Conservation (phyloP, 192 early-diverging fungal genomes). For the Dimargaris verticillata region DNA sequence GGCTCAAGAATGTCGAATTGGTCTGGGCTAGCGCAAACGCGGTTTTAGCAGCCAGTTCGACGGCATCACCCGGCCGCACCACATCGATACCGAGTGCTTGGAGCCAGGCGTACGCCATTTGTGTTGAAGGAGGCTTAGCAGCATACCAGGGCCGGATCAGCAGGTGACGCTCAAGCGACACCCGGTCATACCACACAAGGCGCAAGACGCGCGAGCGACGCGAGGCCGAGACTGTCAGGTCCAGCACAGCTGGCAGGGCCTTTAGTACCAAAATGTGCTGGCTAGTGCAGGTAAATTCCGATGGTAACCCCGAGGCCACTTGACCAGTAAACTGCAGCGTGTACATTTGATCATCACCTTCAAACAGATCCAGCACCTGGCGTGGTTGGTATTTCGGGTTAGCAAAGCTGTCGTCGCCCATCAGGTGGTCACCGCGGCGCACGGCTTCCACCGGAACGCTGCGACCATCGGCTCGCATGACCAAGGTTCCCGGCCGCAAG, state of each 20-base stretch:
- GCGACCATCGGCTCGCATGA: constrained; percentile 15
- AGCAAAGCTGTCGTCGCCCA: constrained; percentile 18
- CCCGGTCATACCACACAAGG: no score
- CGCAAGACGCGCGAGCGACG: no score
- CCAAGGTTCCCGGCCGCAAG: constrained; percentile 10
- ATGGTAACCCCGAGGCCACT: neutral
- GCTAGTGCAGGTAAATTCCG: constrained; percentile 3
- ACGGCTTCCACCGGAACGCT: constrained; percentile 15
- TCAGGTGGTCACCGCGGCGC: constrained; percentile 15
- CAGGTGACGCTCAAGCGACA: no score
- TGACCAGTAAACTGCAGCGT: constrained; percentile 5
- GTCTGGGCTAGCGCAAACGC: neutral
- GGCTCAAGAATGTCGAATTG: neutral
- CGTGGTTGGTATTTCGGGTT: constrained; percentile 16
- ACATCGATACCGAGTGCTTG: neutral
- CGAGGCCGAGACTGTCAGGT: no score
- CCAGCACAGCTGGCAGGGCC: neutral
- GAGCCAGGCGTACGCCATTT: no score
- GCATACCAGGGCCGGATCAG: no score
- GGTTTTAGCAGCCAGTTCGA: neutral
- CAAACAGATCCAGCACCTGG: constrained; percentile 14
- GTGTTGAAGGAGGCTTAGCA: no score
- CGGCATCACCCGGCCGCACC: neutral
- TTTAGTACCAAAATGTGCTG: constrained; percentile 1
- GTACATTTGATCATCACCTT: constrained; percentile 15